A percentile compares a stretch with the other conserved stretches of the same genome.
Conservation (phyloP, 768 basidiomycete genomes). For the Phallus indusiatus region DNA sequence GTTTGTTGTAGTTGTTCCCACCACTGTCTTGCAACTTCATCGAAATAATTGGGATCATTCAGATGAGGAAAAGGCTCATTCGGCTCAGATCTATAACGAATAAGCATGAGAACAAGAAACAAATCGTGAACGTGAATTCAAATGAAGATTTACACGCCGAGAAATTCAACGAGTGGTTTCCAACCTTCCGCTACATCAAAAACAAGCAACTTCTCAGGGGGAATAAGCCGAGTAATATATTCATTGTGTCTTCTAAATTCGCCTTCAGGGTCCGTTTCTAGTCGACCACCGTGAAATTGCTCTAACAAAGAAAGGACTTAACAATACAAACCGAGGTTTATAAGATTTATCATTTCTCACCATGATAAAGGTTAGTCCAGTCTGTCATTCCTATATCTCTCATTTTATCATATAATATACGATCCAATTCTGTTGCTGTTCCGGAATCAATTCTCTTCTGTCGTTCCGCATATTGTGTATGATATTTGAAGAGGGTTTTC, state of each 20-base stretch:
- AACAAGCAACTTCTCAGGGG: slow-evolving; percentile 1
- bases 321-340: not conserved
- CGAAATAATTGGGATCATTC: not conserved
- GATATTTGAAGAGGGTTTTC: not conserved
- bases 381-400: not conserved
- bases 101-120: not conserved
- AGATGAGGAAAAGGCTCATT: not conserved
- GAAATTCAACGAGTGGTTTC: slow-evolving; percentile 2
- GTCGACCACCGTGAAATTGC: not conserved
- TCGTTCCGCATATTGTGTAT: not conserved
- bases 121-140: not conserved
- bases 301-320: not conserved
- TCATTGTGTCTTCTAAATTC: not conserved
- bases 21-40: not conserved
- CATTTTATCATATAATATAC: not conserved
- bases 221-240: slow-evolving; percentile 1
- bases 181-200: slow-evolving; percentile 5
- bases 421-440: not conserved
- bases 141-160: slow-evolving; percentile 2
- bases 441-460: not conserved
- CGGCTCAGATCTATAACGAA: not conserved
- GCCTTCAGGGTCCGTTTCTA: not conserved
- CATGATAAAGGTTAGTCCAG: not conserved
- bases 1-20: not conserved
- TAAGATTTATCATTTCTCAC: not conserved